phyloP scores from a whole-genome alignment of 768 basidiomycete genomes.

The Boletus insuetus region DNA sequence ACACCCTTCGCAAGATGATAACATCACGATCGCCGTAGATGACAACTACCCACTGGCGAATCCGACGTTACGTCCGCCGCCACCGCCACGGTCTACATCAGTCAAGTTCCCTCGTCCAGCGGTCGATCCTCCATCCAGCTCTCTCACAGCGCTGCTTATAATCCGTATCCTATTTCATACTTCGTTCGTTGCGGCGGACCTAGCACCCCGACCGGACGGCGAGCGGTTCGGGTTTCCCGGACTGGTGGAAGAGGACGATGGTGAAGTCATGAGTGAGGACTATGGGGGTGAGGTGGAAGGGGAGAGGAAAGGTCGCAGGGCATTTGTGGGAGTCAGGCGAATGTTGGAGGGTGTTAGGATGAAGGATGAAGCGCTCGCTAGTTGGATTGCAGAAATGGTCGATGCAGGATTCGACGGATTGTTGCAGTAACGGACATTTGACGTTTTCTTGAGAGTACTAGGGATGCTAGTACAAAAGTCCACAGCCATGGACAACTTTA shows the following conservation, averaged over 20 bases:
- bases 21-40: slow-evolving; percentile 61
- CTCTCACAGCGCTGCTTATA: slow-evolving; percentile 78
- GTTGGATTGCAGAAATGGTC: slow-evolving; percentile 62
- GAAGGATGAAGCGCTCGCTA: slow-evolving; percentile 57
- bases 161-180: slow-evolving; percentile 81
- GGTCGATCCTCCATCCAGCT: slow-evolving; percentile 65
- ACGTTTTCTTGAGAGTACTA: neutral
- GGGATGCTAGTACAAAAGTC: neutral
- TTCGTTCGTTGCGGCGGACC: slow-evolving; percentile 67
- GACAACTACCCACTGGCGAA: slow-evolving; percentile 55
- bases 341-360: slow-evolving; percentile 65
- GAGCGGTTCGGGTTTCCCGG: slow-evolving; percentile 93
- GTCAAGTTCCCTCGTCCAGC: slow-evolving; percentile 59
- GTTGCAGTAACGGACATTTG: slow-evolving; percentile 16
- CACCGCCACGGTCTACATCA: slow-evolving; percentile 64
- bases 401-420: slow-evolving; percentile 42
- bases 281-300: slow-evolving; percentile 57
- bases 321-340: slow-evolving; percentile 59
- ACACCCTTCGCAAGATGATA: slow-evolving; percentile 71
- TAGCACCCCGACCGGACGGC: slow-evolving; percentile 66
- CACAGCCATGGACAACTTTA: neutral
- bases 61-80: slow-evolving; percentile 66
- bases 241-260: slow-evolving; percentile 74
- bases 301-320: slow-evolving; percentile 66
- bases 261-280: slow-evolving; percentile 42